A percentile compares a stretch with the other conserved stretches of the same genome.
Conservation (phyloP, 2,329 filamentous ascomycete species). For the Tolypocladium inflatum region DNA sequence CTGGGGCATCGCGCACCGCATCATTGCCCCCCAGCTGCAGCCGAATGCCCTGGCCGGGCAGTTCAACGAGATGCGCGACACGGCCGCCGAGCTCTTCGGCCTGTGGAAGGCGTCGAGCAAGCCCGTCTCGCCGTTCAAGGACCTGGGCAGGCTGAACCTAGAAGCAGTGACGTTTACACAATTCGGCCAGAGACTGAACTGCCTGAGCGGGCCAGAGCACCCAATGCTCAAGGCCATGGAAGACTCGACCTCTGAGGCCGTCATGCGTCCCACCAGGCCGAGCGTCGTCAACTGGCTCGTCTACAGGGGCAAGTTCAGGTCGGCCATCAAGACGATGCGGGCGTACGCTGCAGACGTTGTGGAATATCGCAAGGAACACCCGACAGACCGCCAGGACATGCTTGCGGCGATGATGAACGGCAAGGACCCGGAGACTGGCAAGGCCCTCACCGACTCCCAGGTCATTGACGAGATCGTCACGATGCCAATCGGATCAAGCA, state of each 20-base stretch:
- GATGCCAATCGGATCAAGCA: slow-evolving; percentile 52
- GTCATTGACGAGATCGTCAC: slow-evolving; percentile 60
- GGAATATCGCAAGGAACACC: slow-evolving; percentile 41
- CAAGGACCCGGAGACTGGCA: slow-evolving; percentile 52
- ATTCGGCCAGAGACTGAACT: slow-evolving; percentile 39
- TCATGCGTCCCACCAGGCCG: slow-evolving; percentile 43
- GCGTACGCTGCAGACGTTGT: slow-evolving; percentile 48
- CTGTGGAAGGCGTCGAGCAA: slow-evolving; percentile 35
- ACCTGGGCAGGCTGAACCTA: slow-evolving; percentile 44
- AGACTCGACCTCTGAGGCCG: slow-evolving; percentile 42
- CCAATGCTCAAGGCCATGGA: slow-evolving; percentile 45
- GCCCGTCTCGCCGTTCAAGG: slow-evolving; percentile 33
- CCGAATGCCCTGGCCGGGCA: slow-evolving; percentile 19
- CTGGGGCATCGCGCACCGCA: slow-evolving; percentile 43
- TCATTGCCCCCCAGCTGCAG: slow-evolving; percentile 36
- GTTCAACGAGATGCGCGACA: slow-evolving; percentile 39
- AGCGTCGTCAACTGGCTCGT: slow-evolving; percentile 42
- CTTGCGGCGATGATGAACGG: slow-evolving; percentile 49
- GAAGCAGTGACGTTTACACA: slow-evolving; percentile 40
- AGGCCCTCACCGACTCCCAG: slow-evolving; percentile 45
- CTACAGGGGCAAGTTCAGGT: slow-evolving; percentile 42
- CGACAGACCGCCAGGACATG: slow-evolving; percentile 48
- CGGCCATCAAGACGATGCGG: slow-evolving; percentile 43
- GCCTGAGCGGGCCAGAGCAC: slow-evolving; percentile 34
- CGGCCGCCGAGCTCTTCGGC: slow-evolving; percentile 36